Conservation (phyloP, 1,284 basidiomycete species). For the Mycena citricolor region DNA sequence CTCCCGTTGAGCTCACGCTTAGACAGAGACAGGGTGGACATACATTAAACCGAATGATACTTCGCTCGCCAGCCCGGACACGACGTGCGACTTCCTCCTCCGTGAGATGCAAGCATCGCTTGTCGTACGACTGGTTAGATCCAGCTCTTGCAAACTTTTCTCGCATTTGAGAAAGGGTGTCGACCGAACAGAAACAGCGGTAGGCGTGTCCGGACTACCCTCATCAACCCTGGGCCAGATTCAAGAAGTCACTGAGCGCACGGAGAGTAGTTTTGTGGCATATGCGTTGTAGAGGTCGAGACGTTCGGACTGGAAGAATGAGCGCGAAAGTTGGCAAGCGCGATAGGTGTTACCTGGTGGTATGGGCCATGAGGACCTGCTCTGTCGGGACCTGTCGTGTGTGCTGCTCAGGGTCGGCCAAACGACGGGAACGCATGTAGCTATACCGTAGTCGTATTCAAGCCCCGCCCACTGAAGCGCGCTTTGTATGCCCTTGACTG, state of each 20-base stretch:
- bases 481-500: constrained; percentile 77
- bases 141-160: constrained; percentile 69
- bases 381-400: constrained; percentile 68
- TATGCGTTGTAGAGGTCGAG: constrained; percentile 81
- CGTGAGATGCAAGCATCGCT: constrained; percentile 79
- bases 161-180: constrained; percentile 66
- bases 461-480: constrained; percentile 92
- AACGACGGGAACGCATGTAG: constrained; percentile 1
- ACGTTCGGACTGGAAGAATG: constrained; percentile 72
- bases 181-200: constrained; percentile 87
- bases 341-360: constrained; percentile 81
- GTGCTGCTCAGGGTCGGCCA: constrained; percentile 3
- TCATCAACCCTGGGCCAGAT: no score
- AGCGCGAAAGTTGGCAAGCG: constrained; percentile 60
- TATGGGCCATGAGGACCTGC: constrained; percentile 78
- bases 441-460: constrained; percentile 84
- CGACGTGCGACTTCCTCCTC: constrained; percentile 81
- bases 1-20: constrained; percentile 41
- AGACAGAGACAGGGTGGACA: constrained; percentile 28
- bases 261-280: constrained; percentile 73
- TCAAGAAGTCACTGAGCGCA: constrained; percentile 32
- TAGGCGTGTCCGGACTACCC: constrained; percentile 84
- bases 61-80: constrained; percentile 74
- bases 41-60: constrained; percentile 86
- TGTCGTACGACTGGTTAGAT: constrained; percentile 80